Evolutionary conservation across 495 filamentous ascomycete species (phyloP).

Genomic region (Terfezia claveryi): DNA sequence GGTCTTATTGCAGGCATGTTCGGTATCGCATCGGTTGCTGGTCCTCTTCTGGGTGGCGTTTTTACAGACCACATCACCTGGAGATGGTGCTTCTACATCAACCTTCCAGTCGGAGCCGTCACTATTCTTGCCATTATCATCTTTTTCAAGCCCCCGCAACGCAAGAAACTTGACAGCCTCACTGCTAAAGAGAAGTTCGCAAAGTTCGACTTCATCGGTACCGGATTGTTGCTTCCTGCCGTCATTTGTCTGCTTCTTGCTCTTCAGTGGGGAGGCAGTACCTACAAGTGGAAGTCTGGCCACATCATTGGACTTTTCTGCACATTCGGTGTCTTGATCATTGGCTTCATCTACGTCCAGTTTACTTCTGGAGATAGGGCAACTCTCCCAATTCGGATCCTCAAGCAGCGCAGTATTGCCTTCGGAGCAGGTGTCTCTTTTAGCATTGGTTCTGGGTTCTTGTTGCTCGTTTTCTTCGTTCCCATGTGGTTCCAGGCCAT

Average conservation of each 20-base stretch:
- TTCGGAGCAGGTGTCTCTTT: constrained; percentile 31
- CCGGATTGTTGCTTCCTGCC: constrained; percentile 42
- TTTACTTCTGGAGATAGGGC: constrained; percentile 46
- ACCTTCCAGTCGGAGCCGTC: constrained; percentile 46
- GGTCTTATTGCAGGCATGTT: constrained; percentile 61
- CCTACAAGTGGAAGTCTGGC: constrained; percentile 41
- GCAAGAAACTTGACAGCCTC: constrained; percentile 20
- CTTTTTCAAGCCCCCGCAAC: constrained; percentile 31
- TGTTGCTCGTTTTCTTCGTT: constrained; percentile 48
- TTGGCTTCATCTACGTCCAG: constrained; percentile 42
- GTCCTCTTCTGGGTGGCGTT: constrained; percentile 41
- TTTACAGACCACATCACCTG: constrained; percentile 43
- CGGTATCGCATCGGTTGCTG: constrained; percentile 55
- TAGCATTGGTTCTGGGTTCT: constrained; percentile 39
- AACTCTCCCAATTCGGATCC: constrained; percentile 49
- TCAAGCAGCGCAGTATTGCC: constrained; percentile 49
- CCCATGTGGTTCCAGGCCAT: constrained; percentile 85
- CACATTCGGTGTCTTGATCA: constrained; percentile 42
- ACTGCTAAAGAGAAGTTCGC: constrained; percentile 27
- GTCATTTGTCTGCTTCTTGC: constrained; percentile 56
- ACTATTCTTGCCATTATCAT: constrained; percentile 32
- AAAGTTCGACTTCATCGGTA: constrained; percentile 47
- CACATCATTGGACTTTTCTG: constrained; percentile 52
- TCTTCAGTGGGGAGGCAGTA: constrained; percentile 65
- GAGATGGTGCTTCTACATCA: constrained; percentile 76